A percentile compares a stretch with the other conserved stretches of the same genome.
Evolutionary conservation across 2,329 filamentous ascomycete species (phyloP).

Genomic region (Talaromyces sp.): DNA sequence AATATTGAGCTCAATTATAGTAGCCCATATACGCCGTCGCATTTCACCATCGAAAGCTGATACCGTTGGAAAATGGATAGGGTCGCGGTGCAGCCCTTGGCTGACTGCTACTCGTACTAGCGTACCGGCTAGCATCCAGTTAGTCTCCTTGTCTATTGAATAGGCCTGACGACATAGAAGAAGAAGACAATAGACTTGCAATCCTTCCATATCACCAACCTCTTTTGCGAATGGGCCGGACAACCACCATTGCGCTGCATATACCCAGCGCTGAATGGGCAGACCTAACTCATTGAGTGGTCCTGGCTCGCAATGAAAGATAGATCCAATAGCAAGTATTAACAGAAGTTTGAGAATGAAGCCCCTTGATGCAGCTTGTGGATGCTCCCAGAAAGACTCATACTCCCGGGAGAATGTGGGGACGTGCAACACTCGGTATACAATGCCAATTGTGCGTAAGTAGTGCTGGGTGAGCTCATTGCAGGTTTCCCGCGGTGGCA

Average conservation of each 20-base stretch:
- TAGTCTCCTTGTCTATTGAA: conserved; percentile 35
- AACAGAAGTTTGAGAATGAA: conserved; percentile 36
- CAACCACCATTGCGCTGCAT: conserved; percentile 41
- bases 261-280: conserved; percentile 29
- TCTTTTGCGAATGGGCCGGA: conserved; percentile 37
- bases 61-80: conserved; percentile 19
- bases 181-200: conserved; percentile 40
- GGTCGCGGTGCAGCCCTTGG: conserved; percentile 39
- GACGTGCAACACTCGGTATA: conserved; percentile 38
- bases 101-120: conserved; percentile 33
- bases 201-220: conserved; percentile 29
- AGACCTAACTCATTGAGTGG: conserved; percentile 12
- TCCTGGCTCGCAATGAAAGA: conserved; percentile 24
- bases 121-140: conserved; percentile 38
- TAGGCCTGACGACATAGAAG: conserved; percentile 37
- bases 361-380: conserved; percentile 13
- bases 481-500: conserved; percentile 22
- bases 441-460: conserved; percentile 33
- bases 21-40: conserved; percentile 33
- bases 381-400: conserved; percentile 29
- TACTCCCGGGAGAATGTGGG: conserved; percentile 40
- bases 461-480: conserved; percentile 29
- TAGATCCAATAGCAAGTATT: conserved; percentile 36
- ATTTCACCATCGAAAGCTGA: conserved; percentile 30
- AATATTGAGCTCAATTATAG: conserved; percentile 32